These are phyloP conservation scores for Arachis stenosperma DNA, from an alignment of 306 rosid genomes.

Conservation along the genomic window DNA sequence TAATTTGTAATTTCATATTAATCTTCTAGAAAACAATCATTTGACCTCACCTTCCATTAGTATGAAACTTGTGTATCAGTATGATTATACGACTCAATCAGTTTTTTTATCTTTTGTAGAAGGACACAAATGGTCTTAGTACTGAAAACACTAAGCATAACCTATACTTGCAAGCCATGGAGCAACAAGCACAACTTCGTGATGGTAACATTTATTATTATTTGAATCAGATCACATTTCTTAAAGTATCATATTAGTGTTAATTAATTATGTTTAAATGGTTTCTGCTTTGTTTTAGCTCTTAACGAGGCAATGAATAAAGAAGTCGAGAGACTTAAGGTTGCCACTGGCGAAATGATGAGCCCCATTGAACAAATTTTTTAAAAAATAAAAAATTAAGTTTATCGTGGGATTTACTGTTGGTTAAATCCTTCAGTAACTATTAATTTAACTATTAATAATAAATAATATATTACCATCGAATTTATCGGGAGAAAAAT, in stretches of 20 bases:
- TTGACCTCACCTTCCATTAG: slow-evolving; percentile 32
- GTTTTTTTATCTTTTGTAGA: slow-evolving; percentile 48
- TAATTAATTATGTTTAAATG: slow-evolving; percentile 18
- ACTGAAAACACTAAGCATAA: slow-evolving; percentile 93
- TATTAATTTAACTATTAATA: too few relatives aligned
- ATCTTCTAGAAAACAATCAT: neutral
- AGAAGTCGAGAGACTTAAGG: slow-evolving; percentile 93
- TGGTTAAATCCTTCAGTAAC: too few relatives aligned
- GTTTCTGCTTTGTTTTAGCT: slow-evolving; percentile 54
- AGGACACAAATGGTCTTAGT: slow-evolving; percentile 84
- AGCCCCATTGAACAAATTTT: slow-evolving; percentile 49
- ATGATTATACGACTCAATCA: slow-evolving; percentile 22
- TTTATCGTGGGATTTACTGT: too few relatives aligned
- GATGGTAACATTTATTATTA: slow-evolving; percentile 58
- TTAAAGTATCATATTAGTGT: neutral
- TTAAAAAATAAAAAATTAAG: too few relatives aligned
- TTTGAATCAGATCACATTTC: neutral
- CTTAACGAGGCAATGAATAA: slow-evolving; percentile 86
- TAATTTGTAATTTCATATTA: neutral
- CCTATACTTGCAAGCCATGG: slow-evolving; percentile 94
- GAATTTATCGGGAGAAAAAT: too few relatives aligned
- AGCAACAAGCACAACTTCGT: slow-evolving; percentile 95
- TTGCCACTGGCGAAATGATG: slow-evolving; percentile 84
- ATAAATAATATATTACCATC: too few relatives aligned
- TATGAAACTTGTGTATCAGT: slow-evolving; percentile 25